phyloP scores from a whole-genome alignment of 2,329 filamentous ascomycete genomes.

The Colletotrichum truncatum region DNA sequence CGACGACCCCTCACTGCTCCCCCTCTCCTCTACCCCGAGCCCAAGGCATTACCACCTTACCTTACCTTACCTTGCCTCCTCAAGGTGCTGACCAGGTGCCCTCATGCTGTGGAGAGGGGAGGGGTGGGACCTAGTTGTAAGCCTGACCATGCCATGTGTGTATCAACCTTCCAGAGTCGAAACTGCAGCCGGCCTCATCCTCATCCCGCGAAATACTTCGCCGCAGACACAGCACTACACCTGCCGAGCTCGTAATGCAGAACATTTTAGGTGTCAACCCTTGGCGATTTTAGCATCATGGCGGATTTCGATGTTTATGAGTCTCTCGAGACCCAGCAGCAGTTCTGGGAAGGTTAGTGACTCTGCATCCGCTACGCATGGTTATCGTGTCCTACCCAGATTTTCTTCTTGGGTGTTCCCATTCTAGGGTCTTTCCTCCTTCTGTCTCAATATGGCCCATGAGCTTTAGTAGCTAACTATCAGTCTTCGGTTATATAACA shows the following conservation, averaged over 20 bases:
- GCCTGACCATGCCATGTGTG: constrained; percentile 20
- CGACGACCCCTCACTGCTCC: background rate
- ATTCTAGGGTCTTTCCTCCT: background rate
- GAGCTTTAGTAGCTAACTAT: constrained; percentile 20
- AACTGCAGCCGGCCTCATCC: constrained; percentile 20
- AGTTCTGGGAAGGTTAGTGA: constrained; percentile 85
- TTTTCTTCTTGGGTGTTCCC: constrained; percentile 19
- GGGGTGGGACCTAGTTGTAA: constrained; percentile 18
- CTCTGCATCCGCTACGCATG: constrained; percentile 15
- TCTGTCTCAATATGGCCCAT: background rate
- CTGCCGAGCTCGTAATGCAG: constrained; percentile 21
- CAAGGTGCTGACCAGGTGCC: background rate
- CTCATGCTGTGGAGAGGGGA: constrained; percentile 3
- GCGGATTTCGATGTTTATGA: constrained; percentile 73
- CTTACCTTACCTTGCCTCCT: background rate
- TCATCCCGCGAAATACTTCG: constrained; percentile 1
- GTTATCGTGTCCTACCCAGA: background rate
- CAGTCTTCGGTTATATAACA: constrained; percentile 35
- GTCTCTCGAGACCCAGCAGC: constrained; percentile 80
- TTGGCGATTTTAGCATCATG: constrained; percentile 49
- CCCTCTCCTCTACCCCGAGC: background rate
- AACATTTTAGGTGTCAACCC: background rate
- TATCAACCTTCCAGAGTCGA: constrained; percentile 21
- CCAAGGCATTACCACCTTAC: background rate
- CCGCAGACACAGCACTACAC: background rate